Evolutionary conservation across 1,139 yeast species (phyloP), one percentile per base, ranked within the genome.

Genomic region (Scheffersomyces quercinus): DNA sequence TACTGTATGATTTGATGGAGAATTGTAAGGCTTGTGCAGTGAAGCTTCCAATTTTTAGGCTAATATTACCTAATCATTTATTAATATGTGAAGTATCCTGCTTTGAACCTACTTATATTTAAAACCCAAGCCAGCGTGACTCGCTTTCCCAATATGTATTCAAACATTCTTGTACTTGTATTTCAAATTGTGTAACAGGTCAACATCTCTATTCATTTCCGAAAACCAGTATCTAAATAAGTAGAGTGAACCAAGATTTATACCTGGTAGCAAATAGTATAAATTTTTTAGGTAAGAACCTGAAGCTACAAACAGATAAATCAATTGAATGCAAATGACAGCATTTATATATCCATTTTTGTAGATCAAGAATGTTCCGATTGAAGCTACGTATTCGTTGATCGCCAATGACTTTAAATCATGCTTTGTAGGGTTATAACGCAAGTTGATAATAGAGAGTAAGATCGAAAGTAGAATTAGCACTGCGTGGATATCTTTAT

Each of bases 111-210:
- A 20, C 26, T 5, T 3, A 20, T 20, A 20, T 20, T 20, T 20
- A 5, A 20, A 20, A 5, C 26, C 26, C 26, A 16, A 30, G 14
- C 33, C 15, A 11, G 13, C 15, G 1, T 30, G 31, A n/a, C 12
- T 9, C 13, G 14, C 14, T 13, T 15, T 30, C 10, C 32, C 10
- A 11, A 29, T 3, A 3, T 16, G 13, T 8, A 26, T 12, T 38
- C 36, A 52, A 7, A 49, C 56, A 29, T 46, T 44, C 38, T 51
- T 51, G 41, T 41, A 53, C 42, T 51, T 50, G 42, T 51, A 53
- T 39, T 35, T 46, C 42, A 49, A 28, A 13, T 38, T 42, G 24
- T 39, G 37, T 42, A 53, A 45, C 15, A 39, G 40, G 3, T 30
- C 37, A 24, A 53, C 48, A 8, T 50, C 55, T 3, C 28, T 29